These are phyloP conservation scores for Stylonectria norvegica DNA, from an alignment of 2,329 filamentous ascomycete genomes.

Conservation along the genomic window DNA sequence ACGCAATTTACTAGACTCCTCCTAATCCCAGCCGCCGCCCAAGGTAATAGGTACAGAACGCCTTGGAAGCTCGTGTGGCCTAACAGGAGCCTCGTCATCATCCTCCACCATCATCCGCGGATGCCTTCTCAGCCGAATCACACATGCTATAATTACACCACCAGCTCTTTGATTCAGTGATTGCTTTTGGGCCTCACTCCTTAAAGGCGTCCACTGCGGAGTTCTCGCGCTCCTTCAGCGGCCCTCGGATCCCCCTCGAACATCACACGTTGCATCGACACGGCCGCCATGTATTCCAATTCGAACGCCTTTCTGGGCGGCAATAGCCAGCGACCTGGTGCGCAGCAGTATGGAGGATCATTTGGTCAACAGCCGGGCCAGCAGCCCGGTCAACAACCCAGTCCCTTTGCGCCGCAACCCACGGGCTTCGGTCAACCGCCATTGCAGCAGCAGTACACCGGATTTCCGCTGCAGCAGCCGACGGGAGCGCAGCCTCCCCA, in stretches of 20 bases:
- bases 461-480: slow-evolving; percentile 52
- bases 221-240: slow-evolving; percentile 23
- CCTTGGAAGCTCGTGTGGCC: slow-evolving; percentile 1
- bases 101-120: slow-evolving; percentile 8
- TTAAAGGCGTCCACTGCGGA: slow-evolving; percentile 17
- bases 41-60: too few species aligned
- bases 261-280: slow-evolving; percentile 13
- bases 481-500: slow-evolving; percentile 55
- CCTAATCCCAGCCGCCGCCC: not conserved
- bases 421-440: slow-evolving; percentile 55
- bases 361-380: slow-evolving; percentile 39
- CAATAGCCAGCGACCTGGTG: slow-evolving; percentile 69
- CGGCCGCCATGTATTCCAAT: slow-evolving; percentile 75
- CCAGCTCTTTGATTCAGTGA: not conserved
- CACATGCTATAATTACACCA: not conserved
- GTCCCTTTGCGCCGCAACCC: slow-evolving; percentile 56
- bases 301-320: slow-evolving; percentile 81
- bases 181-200: not conserved
- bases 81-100: slow-evolving; percentile 6
- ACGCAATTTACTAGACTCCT: slow-evolving; percentile 4
- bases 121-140: slow-evolving; percentile 7
- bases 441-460: slow-evolving; percentile 57
- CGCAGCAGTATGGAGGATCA: slow-evolving; percentile 50
- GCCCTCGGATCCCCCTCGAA: slow-evolving; percentile 13
- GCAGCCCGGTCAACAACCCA: slow-evolving; percentile 48